Base-by-base conservation (phyloP, 441 rosid species). In the Dalechampia spathulata region DNA sequence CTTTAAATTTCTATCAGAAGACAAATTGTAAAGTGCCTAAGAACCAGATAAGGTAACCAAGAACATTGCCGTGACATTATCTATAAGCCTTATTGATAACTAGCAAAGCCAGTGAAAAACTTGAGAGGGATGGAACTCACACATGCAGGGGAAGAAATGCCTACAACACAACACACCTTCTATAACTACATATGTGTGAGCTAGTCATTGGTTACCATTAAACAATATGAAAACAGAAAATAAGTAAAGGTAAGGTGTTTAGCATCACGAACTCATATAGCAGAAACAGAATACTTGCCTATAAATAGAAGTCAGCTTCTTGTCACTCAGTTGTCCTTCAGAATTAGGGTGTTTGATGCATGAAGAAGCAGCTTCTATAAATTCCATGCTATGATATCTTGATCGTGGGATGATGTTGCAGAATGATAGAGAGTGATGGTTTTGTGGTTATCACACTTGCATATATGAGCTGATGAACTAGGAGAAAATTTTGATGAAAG, bases 241-340 rank as follows among this genome's bases (percentile, higher is more conserved):
- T 39, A 57, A 43, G 49, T 48, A n/a, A 30, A 46, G n/a, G 61
- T 49, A 34, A 38, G 56, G 61, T 27, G 48, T 61, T 50, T 57
- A 67, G 64, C 69, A 72, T 76, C 64, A 65, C 28, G 62, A 67
- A 57, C 68, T 70, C 63, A 62, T 55, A 50, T 46, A 66, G 56
- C 66, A 75, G 58, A 72, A 70, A 65, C 70, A 79, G 76, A 77
- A 64, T 73, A 79, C 88, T 72, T 82, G 88, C 83, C 81, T 79
- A 79, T 65, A 25, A 62, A 48, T 62, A 48, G 41, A 69, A 26
- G 71, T 41, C 69, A 39, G 64, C 74, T 58, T 61, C 76, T 54
- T 14, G 51, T 61, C 75, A 62, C 54, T 65, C 27, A 45, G 70
- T 55, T 52, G 51, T 71, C 72, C 69, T 65, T 63, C 64, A 48